Conservation (phyloP, 2,329 filamentous ascomycete species). For the Fusarium verrucosum region DNA sequence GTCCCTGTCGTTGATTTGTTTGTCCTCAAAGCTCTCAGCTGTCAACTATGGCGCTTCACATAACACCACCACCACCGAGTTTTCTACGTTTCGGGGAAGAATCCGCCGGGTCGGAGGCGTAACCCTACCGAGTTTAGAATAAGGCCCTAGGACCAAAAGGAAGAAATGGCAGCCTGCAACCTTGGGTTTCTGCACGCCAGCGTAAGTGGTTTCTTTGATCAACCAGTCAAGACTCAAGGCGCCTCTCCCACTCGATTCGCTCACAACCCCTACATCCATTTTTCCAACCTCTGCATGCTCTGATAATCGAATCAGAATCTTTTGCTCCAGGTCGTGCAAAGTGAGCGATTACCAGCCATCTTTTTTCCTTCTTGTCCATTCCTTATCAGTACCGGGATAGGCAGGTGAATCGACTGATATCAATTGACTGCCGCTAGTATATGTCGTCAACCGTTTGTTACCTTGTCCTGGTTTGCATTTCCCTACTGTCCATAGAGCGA, state of each 20-base stretch:
- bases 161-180: slow-evolving; percentile 32
- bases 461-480: slow-evolving; percentile 5
- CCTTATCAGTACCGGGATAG: slow-evolving; percentile 30
- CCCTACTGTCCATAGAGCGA: too few species aligned
- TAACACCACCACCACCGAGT: slow-evolving; percentile 22
- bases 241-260: slow-evolving; percentile 27
- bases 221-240: slow-evolving; percentile 39
- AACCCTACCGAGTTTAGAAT: slow-evolving; percentile 24
- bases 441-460: not conserved
- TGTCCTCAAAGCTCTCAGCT: slow-evolving; percentile 4
- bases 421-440: slow-evolving; percentile 5
- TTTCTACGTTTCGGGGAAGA: slow-evolving; percentile 23
- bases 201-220: slow-evolving; percentile 23
- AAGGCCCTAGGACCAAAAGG: slow-evolving; percentile 31
- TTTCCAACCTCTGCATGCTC: slow-evolving; percentile 35
- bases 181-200: slow-evolving; percentile 33
- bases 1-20: not conserved
- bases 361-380: slow-evolving; percentile 1
- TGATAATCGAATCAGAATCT: slow-evolving; percentile 36
- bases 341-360: slow-evolving; percentile 21
- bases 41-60: slow-evolving; percentile 18
- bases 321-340: slow-evolving; percentile 36
- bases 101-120: slow-evolving; percentile 27
- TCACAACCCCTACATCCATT: slow-evolving; percentile 28
- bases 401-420: slow-evolving; percentile 21